These are phyloP conservation scores for Linum lewisii DNA, from an alignment of 345 rosid species.

Conservation along the genomic window DNA sequence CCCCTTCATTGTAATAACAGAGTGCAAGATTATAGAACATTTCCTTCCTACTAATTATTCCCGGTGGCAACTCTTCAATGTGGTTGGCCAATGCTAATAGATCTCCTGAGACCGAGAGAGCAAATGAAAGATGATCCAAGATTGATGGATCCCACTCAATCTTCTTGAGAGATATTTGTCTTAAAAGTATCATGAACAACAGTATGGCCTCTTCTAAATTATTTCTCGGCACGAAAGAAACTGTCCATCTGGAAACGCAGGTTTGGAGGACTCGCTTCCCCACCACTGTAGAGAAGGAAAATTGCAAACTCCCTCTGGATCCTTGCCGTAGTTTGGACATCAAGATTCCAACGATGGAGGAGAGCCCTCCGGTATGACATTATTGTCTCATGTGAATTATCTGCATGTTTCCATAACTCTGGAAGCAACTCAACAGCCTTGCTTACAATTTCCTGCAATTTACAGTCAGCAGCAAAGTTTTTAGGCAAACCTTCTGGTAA, in stretches of 20 bases:
- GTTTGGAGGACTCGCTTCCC: conserved; percentile 65
- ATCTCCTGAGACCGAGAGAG: conserved; percentile 56
- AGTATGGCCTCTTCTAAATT: conserved; percentile 77
- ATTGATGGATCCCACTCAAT: conserved; percentile 70
- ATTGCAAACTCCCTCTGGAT: conserved; percentile 66
- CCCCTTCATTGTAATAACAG: conserved; percentile 60
- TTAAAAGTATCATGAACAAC: conserved; percentile 59
- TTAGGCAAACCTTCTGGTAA: conserved; percentile 61
- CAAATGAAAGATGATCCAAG: conserved; percentile 71
- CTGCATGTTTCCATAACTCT: conserved; percentile 66
- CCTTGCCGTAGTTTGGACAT: conserved; percentile 46
- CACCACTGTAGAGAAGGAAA: conserved; percentile 73
- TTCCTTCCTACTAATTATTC: conserved; percentile 43
- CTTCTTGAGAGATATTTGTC: conserved; percentile 45
- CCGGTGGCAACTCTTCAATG: conserved; percentile 60
- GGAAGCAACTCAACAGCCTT: conserved; percentile 87
- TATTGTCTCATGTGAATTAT: conserved; percentile 47
- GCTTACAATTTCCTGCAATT: conserved; percentile 60
- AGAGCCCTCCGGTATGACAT: conserved; percentile 63
- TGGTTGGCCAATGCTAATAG: conserved; percentile 45
- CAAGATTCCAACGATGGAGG: conserved; percentile 63
- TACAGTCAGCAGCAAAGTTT: conserved; percentile 54
- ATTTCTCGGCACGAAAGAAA: conserved; percentile 62
- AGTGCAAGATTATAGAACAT: conserved; percentile 42
- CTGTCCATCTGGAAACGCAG: conserved; percentile 59